Conservation (phyloP, 163 green algal species). For the Prototheca wickerhamii region DNA sequence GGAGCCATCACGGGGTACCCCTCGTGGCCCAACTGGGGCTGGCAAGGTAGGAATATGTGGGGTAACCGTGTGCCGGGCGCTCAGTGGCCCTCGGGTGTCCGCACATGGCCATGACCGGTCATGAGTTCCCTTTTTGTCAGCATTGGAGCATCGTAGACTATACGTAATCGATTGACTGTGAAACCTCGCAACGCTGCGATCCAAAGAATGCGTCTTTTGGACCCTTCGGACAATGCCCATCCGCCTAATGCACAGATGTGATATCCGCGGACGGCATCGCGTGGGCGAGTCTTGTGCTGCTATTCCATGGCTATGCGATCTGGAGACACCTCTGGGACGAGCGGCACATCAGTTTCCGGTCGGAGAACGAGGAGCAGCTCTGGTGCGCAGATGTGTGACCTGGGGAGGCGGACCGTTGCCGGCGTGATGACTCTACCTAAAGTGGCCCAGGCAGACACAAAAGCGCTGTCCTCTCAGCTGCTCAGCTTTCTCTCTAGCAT, state of each 20-base stretch:
- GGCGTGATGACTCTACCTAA: background rate
- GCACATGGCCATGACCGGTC: background rate
- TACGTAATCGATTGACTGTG: too few relatives aligned
- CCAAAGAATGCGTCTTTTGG: too few relatives aligned
- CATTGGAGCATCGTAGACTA: too few relatives aligned
- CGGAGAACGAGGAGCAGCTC: background rate
- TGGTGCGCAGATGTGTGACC: background rate
- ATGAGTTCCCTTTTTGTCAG: background rate
- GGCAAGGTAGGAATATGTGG: slow-evolving; percentile 1
- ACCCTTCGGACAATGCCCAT: too few relatives aligned
- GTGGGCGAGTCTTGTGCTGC: background rate
- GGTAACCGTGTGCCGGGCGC: background rate
- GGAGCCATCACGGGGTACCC: background rate
- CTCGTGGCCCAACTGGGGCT: background rate
- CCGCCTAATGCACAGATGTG: background rate
- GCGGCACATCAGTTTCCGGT: background rate
- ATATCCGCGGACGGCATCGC: background rate
- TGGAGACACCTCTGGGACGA: background rate
- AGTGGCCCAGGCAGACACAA: too few relatives aligned
- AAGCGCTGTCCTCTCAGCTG: too few relatives aligned
- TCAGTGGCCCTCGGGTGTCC: background rate
- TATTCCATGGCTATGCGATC: background rate
- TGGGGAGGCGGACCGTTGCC: background rate
- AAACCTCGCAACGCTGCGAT: too few relatives aligned
- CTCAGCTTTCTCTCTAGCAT: background rate